Evolutionary conservation across 805 yeast species (phyloP).

Genomic region (Teunomyces funiuensis): DNA sequence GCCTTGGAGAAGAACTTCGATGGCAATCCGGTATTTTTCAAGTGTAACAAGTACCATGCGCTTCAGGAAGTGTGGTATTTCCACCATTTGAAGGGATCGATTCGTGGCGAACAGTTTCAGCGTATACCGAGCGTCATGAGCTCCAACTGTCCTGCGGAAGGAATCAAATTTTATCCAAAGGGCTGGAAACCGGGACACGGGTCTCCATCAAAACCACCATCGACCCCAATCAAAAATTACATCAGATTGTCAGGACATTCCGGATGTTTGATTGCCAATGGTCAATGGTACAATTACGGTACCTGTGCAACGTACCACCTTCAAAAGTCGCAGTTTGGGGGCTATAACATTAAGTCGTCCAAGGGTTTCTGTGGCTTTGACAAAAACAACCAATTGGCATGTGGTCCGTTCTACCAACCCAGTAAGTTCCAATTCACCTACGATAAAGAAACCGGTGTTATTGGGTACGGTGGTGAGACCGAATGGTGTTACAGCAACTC

Average conservation of each 20-base stretch:
- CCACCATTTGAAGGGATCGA: slow-evolving; percentile 25
- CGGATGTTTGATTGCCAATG: slow-evolving; percentile 84
- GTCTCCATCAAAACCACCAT: slow-evolving; percentile 17
- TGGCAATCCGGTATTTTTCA: slow-evolving; percentile 59
- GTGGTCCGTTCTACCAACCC: slow-evolving; percentile 14
- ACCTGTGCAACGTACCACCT: slow-evolving; percentile 79
- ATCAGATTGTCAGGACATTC: slow-evolving; percentile 49
- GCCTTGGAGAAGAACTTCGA: slow-evolving; percentile 50
- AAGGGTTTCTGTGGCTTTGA: slow-evolving; percentile 67
- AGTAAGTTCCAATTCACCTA: slow-evolving; percentile 57
- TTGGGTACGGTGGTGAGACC: slow-evolving; percentile 62
- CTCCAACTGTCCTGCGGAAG: slow-evolving; percentile 66
- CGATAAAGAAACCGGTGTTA: slow-evolving; percentile 41
- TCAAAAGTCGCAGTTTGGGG: slow-evolving; percentile 62
- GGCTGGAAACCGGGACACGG: slow-evolving; percentile 20
- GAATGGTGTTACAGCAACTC: slow-evolving; percentile 50
- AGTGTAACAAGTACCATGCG: slow-evolving; percentile 53
- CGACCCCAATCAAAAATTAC: slow-evolving; percentile 21
- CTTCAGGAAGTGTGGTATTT: slow-evolving; percentile 28
- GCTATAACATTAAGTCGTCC: slow-evolving; percentile 65
- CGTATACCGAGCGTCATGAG: slow-evolving; percentile 51
- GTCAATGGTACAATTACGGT: slow-evolving; percentile 80
- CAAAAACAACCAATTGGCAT: slow-evolving; percentile 12
- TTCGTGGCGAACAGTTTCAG: slow-evolving; percentile 13
- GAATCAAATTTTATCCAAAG: slow-evolving; percentile 76